phyloP scores from a whole-genome alignment of 2,329 filamentous ascomycete genomes.

The Beauveria pseudobassiana region DNA sequence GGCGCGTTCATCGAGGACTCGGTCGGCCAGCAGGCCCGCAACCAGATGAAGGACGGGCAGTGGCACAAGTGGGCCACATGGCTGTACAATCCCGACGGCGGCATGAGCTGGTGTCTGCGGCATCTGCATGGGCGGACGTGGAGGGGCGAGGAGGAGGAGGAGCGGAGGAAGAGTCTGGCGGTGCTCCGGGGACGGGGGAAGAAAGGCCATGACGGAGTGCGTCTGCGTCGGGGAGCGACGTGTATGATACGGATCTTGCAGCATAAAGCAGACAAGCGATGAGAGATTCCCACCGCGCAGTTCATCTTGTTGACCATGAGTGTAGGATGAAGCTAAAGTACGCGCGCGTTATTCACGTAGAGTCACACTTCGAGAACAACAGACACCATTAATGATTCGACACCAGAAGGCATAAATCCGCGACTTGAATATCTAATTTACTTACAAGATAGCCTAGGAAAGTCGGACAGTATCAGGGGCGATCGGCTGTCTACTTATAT shows the following conservation, averaged over 20 bases:
- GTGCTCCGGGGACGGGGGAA: background rate
- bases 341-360: too few relatives aligned
- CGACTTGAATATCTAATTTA: too few relatives aligned
- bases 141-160: slow-evolving; percentile 16
- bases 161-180: background rate
- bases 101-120: slow-evolving; percentile 36
- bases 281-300: background rate
- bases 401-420: too few relatives aligned
- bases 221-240: background rate
- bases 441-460: too few relatives aligned
- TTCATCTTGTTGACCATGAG: background rate
- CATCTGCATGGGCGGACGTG: slow-evolving; percentile 46
- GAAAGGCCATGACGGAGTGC: background rate
- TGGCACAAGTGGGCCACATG: slow-evolving; percentile 49
- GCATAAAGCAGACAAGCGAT: background rate
- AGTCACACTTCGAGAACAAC: too few relatives aligned
- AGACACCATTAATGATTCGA: too few relatives aligned
- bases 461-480: too few relatives aligned
- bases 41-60: slow-evolving; percentile 46
- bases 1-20: slow-evolving; percentile 52
- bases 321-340: too few relatives aligned
- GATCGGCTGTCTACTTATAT: too few relatives aligned
- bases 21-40: slow-evolving; percentile 45
- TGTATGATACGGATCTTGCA: background rate
- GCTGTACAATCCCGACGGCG: slow-evolving; percentile 45